These are phyloP conservation scores for Magnaporthiopsis poae DNA, from an alignment of 2,329 filamentous ascomycete genomes.

Conservation along the genomic window DNA sequence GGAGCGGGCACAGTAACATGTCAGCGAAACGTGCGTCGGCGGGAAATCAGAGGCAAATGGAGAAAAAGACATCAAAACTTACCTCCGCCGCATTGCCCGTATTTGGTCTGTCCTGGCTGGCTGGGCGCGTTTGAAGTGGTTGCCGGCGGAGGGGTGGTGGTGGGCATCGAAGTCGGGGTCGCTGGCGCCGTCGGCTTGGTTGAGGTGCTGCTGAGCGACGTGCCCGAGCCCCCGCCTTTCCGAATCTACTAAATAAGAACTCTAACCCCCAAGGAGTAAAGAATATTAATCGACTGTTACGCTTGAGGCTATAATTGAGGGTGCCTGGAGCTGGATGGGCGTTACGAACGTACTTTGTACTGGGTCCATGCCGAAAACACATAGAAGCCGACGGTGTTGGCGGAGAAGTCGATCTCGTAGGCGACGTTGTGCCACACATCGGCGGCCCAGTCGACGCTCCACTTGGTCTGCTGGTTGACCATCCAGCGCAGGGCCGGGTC, in stretches of 20 bases:
- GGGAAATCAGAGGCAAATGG: not conserved
- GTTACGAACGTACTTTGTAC: too few species aligned
- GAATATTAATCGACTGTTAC: too few species aligned
- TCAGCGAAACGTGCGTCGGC: not conserved
- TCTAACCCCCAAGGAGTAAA: too few species aligned
- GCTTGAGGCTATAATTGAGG: too few species aligned
- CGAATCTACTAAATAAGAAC: too few species aligned
- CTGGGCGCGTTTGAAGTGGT: not conserved
- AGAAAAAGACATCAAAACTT: not conserved
- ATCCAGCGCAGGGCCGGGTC: conserved; percentile 54
- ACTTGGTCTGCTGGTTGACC: conserved; percentile 49
- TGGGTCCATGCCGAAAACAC: too few species aligned
- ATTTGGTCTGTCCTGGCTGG: conserved; percentile 2
- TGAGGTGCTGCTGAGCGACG: not conserved
- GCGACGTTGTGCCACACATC: conserved; percentile 67
- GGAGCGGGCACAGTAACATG: too few species aligned
- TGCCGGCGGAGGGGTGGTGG: not conserved
- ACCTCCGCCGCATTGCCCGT: conserved; percentile 4
- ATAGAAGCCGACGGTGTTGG: conserved; percentile 52
- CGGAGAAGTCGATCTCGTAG: conserved; percentile 61
- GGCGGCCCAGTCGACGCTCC: conserved; percentile 51
- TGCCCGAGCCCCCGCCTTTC: not conserved
- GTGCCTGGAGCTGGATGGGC: too few species aligned
- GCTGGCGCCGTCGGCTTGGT: not conserved
- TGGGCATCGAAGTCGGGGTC: not conserved